Evolutionary conservation across 2,329 filamentous ascomycete genomes (phyloP).

Genomic region (Cucurbitaria berberidis): DNA sequence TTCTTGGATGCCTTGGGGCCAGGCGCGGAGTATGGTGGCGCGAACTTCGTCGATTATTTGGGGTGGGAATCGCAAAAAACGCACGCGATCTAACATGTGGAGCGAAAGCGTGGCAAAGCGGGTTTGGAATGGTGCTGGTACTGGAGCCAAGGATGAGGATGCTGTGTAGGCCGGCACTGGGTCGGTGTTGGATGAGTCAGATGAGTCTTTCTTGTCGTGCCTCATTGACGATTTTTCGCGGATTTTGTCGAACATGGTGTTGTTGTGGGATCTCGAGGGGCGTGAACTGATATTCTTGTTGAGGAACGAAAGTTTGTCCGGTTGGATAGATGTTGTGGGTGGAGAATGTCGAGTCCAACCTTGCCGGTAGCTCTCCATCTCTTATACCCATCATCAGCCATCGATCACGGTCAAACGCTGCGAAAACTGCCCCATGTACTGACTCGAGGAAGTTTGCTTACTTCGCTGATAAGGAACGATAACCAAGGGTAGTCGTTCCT

Average conservation of each 20-base stretch:
- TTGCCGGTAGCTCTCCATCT: background rate
- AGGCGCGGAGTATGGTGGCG: slow-evolving; percentile 25
- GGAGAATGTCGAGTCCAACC: too few relatives aligned
- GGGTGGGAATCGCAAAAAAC: slow-evolving; percentile 46
- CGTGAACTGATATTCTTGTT: background rate
- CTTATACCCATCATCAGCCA: too few relatives aligned
- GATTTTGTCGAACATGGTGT: slow-evolving; percentile 21
- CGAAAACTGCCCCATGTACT: too few relatives aligned
- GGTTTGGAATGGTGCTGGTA: slow-evolving; percentile 23
- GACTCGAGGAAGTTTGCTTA: too few relatives aligned
- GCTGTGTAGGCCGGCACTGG: slow-evolving; percentile 13
- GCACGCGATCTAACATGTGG: slow-evolving; percentile 33
- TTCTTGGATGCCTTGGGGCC: slow-evolving; percentile 41
- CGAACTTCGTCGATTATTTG: slow-evolving; percentile 35
- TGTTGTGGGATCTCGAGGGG: background rate
- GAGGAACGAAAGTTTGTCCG: too few relatives aligned
- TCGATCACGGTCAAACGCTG: too few relatives aligned
- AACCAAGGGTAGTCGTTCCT: too few relatives aligned
- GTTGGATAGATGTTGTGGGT: too few relatives aligned
- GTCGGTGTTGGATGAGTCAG: slow-evolving; percentile 5
- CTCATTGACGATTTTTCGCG: slow-evolving; percentile 17
- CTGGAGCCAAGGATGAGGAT: slow-evolving; percentile 10
- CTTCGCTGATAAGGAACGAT: too few relatives aligned
- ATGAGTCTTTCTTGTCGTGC: slow-evolving; percentile 16
- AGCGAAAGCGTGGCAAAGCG: slow-evolving; percentile 33